Conservation (phyloP, 768 basidiomycete species). For the Auricularia sp. region DNA sequence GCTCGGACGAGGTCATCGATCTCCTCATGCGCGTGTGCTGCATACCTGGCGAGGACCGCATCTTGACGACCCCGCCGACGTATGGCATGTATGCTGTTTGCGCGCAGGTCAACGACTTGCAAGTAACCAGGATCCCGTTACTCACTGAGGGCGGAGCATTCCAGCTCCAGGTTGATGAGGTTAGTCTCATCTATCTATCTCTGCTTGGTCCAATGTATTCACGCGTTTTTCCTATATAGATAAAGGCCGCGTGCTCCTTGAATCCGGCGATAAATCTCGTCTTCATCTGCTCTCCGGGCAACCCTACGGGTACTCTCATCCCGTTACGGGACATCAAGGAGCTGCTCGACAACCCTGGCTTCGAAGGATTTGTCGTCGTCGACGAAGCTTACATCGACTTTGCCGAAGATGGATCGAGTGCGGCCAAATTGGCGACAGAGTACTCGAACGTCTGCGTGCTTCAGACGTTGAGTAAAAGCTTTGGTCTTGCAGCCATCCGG, state of each 20-base stretch:
- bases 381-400: conserved; percentile 99
- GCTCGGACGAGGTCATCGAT: conserved; percentile 95
- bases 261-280: conserved; percentile 81
- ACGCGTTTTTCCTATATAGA: conserved; percentile 30
- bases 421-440: conserved; percentile 59
- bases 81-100: conserved; percentile 97
- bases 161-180: conserved; percentile 63
- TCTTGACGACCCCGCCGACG: conserved; percentile 86
- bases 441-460: conserved; percentile 89
- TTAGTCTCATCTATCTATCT: conserved; percentile 23
- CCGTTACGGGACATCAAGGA: conserved; percentile 56
- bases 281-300: conserved; percentile 94
- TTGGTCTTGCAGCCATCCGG: conserved; percentile 93
- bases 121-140: conserved; percentile 65
- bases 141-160: conserved; percentile 79
- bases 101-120: conserved; percentile 91
- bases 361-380: conserved; percentile 85
- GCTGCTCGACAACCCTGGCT: conserved; percentile 67
- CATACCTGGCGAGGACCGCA: conserved; percentile 64
- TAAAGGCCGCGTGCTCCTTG: conserved; percentile 55
- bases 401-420: conserved; percentile 48
- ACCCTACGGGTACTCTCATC: conserved; percentile 86
- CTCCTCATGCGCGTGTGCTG: conserved; percentile 87
- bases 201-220: background rate
- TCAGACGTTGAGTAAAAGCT: conserved; percentile 94